Percentiles rank a stretch among this genome's conserved stretches.
These are phyloP conservation scores for bread wheat (Triticum aestivum) DNA, from an alignment of 176 grass and related monocot species.

Conservation along the genomic window IWGSC_CS_RefSeq_v2.1 NC_057795.1:100462665-100463164, in stretches of 20 bases:
- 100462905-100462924: not conserved
- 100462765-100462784: not conserved
- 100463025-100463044: not conserved
- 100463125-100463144: no score
- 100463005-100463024: no score
- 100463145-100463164: no score
- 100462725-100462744: constrained; percentile 23
- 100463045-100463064: not conserved
- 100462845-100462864: not conserved
- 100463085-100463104: no score
- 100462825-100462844: not conserved
- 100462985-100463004: not conserved
- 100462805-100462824: not conserved
- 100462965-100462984: not conserved
- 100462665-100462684: not conserved
- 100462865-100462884: constrained; percentile 17
- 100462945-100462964: not conserved
- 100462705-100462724: not conserved
- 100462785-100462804: not conserved
- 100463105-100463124: no score
- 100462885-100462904: not conserved
- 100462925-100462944: not conserved
- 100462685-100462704: not conserved
- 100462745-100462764: constrained; percentile 22
- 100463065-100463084: not conserved